Percentiles rank a stretch among this genome's conserved stretches.
Conservation (phyloP, 139 green algal genomes). For the Chlorella sp. region DNA sequence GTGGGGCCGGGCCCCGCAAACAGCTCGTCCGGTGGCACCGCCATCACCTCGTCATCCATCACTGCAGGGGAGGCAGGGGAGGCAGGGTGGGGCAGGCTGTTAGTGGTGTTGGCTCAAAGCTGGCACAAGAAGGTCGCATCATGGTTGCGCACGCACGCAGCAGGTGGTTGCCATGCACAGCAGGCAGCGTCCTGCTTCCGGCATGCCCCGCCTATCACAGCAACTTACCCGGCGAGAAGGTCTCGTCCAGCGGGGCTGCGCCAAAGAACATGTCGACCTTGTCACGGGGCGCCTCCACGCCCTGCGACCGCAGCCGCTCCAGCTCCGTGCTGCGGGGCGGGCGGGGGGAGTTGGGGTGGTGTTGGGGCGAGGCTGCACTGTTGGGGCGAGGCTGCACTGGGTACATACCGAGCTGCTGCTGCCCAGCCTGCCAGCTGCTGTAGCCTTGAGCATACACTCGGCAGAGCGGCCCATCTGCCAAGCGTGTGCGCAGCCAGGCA, state of each 20-base stretch:
- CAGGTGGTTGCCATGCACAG: neutral
- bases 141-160: neutral
- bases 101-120: neutral
- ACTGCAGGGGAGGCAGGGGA: neutral
- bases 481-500: too few species aligned
- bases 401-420: neutral
- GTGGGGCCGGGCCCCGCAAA: slow-evolving; percentile 14
- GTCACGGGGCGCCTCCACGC: slow-evolving; percentile 24
- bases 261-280: slow-evolving; percentile 41
- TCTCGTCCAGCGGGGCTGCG: slow-evolving; percentile 14
- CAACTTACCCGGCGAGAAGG: slow-evolving; percentile 12
- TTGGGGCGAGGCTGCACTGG: too few species aligned
- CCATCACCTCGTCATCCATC: slow-evolving; percentile 45
- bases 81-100: neutral
- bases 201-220: too few species aligned
- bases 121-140: neutral
- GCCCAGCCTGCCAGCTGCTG: too few species aligned
- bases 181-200: too few species aligned
- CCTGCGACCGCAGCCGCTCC: slow-evolving; percentile 50
- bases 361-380: too few species aligned
- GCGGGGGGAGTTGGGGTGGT: neutral
- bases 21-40: slow-evolving; percentile 34
- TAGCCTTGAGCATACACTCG: too few species aligned
- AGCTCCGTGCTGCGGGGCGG: slow-evolving; percentile 37
- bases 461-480: too few species aligned